Conservation (phyloP, 1,284 basidiomycete species). For the Cutaneotrichosporon dermatis region DNA sequence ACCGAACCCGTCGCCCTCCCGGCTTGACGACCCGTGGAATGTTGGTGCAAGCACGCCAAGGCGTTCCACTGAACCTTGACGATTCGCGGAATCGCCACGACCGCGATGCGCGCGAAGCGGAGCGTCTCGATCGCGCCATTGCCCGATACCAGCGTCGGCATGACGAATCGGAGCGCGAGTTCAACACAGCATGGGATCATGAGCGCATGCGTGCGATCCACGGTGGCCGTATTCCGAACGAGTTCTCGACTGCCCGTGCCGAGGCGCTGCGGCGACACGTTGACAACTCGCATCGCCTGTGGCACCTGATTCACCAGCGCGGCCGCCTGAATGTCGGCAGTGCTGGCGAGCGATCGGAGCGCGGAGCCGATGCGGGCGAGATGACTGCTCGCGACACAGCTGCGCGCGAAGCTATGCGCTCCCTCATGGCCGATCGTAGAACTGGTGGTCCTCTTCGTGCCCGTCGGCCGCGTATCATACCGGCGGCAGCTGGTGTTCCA, state of each 20-base stretch:
- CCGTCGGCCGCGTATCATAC: not conserved
- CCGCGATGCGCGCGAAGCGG: slow-evolving; percentile 4
- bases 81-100: not conserved
- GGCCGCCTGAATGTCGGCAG: not conserved
- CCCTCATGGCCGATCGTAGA: too few species aligned
- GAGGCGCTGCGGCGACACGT: slow-evolving; percentile 14
- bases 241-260: slow-evolving; percentile 1
- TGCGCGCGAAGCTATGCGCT: too few species aligned
- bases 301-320: slow-evolving; percentile 8
- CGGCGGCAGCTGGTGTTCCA: not conserved
- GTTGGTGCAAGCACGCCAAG: slow-evolving; percentile 12
- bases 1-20: not conserved
- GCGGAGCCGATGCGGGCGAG: too few species aligned
- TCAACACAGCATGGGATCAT: slow-evolving; percentile 5
- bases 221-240: slow-evolving; percentile 9
- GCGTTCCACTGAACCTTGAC: not conserved
- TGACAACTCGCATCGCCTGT: slow-evolving; percentile 13
- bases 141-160: slow-evolving; percentile 3
- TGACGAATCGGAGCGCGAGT: slow-evolving; percentile 11
- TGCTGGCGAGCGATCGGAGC: too few species aligned
- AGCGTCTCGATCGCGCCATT: slow-evolving; percentile 14
- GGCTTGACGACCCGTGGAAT: slow-evolving; percentile 15
- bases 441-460: not conserved
- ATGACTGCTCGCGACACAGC: too few species aligned
- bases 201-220: slow-evolving; percentile 8